Conservation (phyloP, 1,139 yeast genomes). For the Geotrichum phurueaensis region DNA sequence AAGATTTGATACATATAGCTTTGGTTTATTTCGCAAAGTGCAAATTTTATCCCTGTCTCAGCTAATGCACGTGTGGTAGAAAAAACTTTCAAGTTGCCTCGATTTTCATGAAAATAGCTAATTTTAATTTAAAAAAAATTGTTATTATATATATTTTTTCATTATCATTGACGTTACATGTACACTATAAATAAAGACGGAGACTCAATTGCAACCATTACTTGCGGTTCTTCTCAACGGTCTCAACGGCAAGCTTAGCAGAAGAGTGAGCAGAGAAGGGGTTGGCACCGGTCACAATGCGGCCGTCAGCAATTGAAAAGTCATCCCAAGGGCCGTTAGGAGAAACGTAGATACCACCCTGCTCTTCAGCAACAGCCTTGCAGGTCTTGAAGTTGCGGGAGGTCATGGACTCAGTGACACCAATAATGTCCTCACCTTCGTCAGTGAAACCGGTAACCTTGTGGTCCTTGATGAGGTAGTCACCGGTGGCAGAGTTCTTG, state of each 20-base stretch:
- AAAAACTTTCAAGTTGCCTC: too few relatives aligned
- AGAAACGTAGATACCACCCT: conserved; percentile 42
- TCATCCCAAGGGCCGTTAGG: conserved; percentile 48
- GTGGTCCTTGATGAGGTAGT: conserved; percentile 46
- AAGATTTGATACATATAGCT: too few relatives aligned
- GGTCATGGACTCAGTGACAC: conserved; percentile 33
- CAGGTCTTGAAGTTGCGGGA: conserved; percentile 37
- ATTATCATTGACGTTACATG: neutral
- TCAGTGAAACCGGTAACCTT: conserved; percentile 57
- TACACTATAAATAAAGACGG: neutral
- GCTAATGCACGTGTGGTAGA: too few relatives aligned
- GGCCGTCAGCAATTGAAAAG: conserved; percentile 48
- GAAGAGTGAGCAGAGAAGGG: conserved; percentile 55
- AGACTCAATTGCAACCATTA: neutral
- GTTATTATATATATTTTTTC: neutral
- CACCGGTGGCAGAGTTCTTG: conserved; percentile 41
- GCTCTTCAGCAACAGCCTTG: conserved; percentile 35
- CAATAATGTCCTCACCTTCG: conserved; percentile 42
- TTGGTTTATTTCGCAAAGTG: too few relatives aligned
- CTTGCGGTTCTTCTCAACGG: neutral
- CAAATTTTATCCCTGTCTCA: too few relatives aligned
- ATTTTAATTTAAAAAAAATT: too few relatives aligned
- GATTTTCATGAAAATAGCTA: neutral
- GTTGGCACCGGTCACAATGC: conserved; percentile 55
- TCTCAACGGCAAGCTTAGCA: conserved; percentile 36